These are phyloP conservation scores for Chenopodium formosanum DNA, from an alignment of 148 eudicot species.

Conservation along the genomic window DNA sequence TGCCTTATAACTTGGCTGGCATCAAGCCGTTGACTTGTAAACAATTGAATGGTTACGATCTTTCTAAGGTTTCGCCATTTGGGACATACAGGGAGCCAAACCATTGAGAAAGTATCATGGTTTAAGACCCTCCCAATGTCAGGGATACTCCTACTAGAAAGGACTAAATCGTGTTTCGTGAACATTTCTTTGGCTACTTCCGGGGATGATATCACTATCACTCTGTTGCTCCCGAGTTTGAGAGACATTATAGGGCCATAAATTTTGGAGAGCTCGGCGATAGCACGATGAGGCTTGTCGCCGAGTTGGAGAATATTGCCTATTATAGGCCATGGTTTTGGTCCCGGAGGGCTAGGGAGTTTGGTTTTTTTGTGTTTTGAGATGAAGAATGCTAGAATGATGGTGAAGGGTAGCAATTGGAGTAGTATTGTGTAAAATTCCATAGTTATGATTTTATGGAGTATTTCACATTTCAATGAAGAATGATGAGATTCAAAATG, in stretches of 20 bases:
- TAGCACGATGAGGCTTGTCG: conserved; percentile 31
- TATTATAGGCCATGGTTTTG: conserved; percentile 33
- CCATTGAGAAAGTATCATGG: conserved; percentile 22
- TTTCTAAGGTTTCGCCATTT: conserved; percentile 28
- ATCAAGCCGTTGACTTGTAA: conserved; percentile 25
- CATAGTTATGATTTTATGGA: no score
- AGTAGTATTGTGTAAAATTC: no score
- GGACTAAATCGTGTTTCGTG: conserved; percentile 14
- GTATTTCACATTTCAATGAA: no score
- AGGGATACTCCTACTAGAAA: background rate
- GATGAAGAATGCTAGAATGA: no score
- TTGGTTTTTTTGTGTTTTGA: no score
- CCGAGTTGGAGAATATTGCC: conserved; percentile 38
- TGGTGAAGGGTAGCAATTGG: no score
- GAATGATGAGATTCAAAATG: no score
- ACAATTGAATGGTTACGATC: conserved; percentile 25
- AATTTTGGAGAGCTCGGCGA: conserved; percentile 29
- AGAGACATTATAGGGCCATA: conserved; percentile 47
- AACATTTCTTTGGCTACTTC: conserved; percentile 24
- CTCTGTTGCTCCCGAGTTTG: conserved; percentile 34
- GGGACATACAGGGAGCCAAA: conserved; percentile 16
- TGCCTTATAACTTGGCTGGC: conserved; percentile 25
- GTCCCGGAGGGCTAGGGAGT: no score
- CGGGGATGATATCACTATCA: conserved; percentile 39
- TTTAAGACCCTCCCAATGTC: background rate